phyloP scores from a whole-genome alignment of 805 yeast species.

The Komagataella populi region DNA sequence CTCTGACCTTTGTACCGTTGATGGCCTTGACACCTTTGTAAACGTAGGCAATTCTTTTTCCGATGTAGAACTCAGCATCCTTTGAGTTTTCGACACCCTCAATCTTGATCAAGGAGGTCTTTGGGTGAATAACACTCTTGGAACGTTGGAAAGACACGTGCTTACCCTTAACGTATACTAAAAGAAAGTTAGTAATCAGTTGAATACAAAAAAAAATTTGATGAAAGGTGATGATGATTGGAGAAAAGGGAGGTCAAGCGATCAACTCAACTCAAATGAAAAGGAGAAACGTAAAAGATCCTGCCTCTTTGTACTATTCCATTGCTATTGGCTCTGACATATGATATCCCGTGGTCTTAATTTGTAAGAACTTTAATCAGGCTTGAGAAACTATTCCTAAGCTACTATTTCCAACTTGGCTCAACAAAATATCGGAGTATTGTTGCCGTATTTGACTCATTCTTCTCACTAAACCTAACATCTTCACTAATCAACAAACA shows the following conservation, averaged over 20 bases:
- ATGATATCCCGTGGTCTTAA: not conserved
- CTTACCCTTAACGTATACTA: slow-evolving; percentile 99
- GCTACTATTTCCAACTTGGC: not conserved
- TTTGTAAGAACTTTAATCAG: not conserved
- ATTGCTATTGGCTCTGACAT: not conserved
- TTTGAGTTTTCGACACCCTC: slow-evolving; percentile 89
- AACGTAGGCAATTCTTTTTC: slow-evolving; percentile 98
- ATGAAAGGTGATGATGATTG: slow-evolving; percentile 8
- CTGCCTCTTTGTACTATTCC: not conserved
- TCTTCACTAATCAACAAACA: not conserved
- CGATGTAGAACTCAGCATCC: slow-evolving; percentile 98
- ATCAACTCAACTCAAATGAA: not conserved
- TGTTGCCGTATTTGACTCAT: not conserved
- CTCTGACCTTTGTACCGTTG: slow-evolving; percentile 98
- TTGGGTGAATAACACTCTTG: slow-evolving; percentile 96
- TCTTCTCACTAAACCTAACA: not conserved
- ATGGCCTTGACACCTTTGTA: slow-evolving; percentile 97
- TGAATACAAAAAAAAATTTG: slow-evolving; percentile 2
- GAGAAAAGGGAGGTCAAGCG: not conserved
- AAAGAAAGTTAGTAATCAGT: slow-evolving; percentile 3
- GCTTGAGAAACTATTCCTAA: not conserved
- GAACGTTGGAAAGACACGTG: slow-evolving; percentile 99
- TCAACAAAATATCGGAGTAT: not conserved
- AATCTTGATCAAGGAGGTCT: slow-evolving; percentile 90
- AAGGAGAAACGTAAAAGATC: not conserved